Evolutionary conservation across 345 rosid genomes (phyloP), one percentile per base, ranked within the genome.

Genomic region (Eucalyptus cladocalyx): DNA sequence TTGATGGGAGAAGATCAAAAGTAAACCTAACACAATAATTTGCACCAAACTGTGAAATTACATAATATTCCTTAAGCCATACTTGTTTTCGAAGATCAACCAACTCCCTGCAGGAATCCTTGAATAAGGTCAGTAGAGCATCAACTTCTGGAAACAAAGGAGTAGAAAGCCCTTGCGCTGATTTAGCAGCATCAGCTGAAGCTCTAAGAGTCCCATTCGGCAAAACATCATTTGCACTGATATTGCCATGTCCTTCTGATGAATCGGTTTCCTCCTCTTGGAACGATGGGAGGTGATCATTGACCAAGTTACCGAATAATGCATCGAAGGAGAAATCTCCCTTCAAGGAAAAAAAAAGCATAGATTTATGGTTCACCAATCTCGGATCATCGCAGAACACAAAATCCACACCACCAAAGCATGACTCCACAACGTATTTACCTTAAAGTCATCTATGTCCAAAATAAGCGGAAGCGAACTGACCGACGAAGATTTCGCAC

Each of bases 251-350:
- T 86, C 95, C 97, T 88, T 96, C 96, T 43, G 89, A 90, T 18
- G 94, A 93, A 91, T 98, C 97, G 53, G 91, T 92, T 80, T 96
- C 98, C 91, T 98, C 99, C 91, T 95, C 98, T 89, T 93, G 94
- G 91, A 95, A 98, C 69, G 97, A 94, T 58, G 99, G 99, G 34
- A 98, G 95, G 32, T 94, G 95, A 87, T 95, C 94, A 76, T 96
- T 97, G 43, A 98, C 99, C 91, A 98, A 91, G 93, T 95, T 96
- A 88, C 99, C 99, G 60, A 98, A 98, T 83, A 96, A 92, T 76
- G 99, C 97, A 94, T 98, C 99, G 87, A 98, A 98, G 3, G 98
- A 98, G 92, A 98, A 98, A 85, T 98, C 99, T 60, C 99, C 99
- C 99, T 98, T 89, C 65, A 88, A 58, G 60, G 86, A 51, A 85